Percentiles rank a stretch among this genome's conserved stretches.
Conservation (phyloP, 768 basidiomycete genomes). For the Boletus pseudopeckii region DNA sequence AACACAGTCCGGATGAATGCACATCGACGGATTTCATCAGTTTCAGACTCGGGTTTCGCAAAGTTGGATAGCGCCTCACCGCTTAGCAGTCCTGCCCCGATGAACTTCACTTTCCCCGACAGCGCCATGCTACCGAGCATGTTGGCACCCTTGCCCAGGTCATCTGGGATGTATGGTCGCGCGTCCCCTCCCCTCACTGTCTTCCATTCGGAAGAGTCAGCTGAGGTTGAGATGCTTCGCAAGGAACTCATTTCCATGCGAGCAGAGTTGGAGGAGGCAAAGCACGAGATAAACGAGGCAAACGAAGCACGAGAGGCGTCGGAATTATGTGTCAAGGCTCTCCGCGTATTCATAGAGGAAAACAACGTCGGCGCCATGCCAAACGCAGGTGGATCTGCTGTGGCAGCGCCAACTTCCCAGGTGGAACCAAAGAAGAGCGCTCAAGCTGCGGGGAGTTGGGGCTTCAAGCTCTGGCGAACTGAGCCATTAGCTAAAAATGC, state of each 20-base stretch:
- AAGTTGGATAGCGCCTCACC: slow-evolving; percentile 33
- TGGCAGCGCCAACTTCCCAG: slow-evolving; percentile 20
- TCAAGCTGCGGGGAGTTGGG: slow-evolving; percentile 48
- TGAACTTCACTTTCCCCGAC: slow-evolving; percentile 36
- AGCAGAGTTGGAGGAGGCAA: slow-evolving; percentile 57
- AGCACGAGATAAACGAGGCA: slow-evolving; percentile 68
- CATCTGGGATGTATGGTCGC: slow-evolving; percentile 55
- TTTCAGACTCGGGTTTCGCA: slow-evolving; percentile 56
- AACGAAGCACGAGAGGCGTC: slow-evolving; percentile 86
- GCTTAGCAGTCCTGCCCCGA: slow-evolving; percentile 33
- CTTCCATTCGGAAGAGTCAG: slow-evolving; percentile 25
- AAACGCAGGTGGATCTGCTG: slow-evolving; percentile 12
- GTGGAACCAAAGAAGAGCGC: slow-evolving; percentile 32
- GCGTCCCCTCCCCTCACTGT: slow-evolving; percentile 43
- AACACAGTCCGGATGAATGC: slow-evolving; percentile 41
- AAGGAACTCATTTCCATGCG: slow-evolving; percentile 56
- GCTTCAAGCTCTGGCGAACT: slow-evolving; percentile 67
- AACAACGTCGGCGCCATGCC: slow-evolving; percentile 53
- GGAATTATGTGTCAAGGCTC: slow-evolving; percentile 76
- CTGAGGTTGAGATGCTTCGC: slow-evolving; percentile 56
- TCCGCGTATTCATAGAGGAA: slow-evolving; percentile 80
- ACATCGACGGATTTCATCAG: slow-evolving; percentile 72
- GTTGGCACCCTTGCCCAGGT: slow-evolving; percentile 27
- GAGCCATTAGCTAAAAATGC: slow-evolving; percentile 32
- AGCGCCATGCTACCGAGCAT: slow-evolving; percentile 15